Percentiles rank a stretch among this genome's conserved stretches.
Evolutionary conservation across 768 basidiomycete genomes (phyloP).

Genomic region (Crepidotus variabilis): DNA sequence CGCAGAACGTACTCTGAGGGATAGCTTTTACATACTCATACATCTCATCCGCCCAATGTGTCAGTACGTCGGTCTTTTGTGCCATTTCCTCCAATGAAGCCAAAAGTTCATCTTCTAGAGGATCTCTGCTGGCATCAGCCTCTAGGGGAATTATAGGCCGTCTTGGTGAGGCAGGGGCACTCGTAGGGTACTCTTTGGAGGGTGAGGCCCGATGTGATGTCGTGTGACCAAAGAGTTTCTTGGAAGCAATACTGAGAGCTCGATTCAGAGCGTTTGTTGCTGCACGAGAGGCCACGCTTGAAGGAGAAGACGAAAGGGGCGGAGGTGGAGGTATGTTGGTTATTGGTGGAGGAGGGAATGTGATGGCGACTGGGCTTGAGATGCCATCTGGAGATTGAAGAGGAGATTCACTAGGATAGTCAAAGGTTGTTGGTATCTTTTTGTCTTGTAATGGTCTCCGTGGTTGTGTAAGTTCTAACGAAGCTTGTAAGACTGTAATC

Average conservation of each 20-base stretch:
- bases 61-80: slow-evolving; percentile 92
- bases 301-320: slow-evolving; percentile 64
- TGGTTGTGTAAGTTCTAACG: slow-evolving; percentile 62
- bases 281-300: slow-evolving; percentile 53
- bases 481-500: background rate
- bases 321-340: slow-evolving; percentile 50
- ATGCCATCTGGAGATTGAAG: slow-evolving; percentile 9
- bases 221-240: slow-evolving; percentile 70
- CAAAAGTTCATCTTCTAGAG: slow-evolving; percentile 82
- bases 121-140: slow-evolving; percentile 49
- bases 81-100: slow-evolving; percentile 81
- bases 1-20: slow-evolving; percentile 64
- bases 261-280: slow-evolving; percentile 75
- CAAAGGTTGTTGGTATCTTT: slow-evolving; percentile 46
- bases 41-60: slow-evolving; percentile 94
- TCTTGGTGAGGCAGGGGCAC: slow-evolving; percentile 51
- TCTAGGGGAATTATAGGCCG: slow-evolving; percentile 51
- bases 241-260: slow-evolving; percentile 75
- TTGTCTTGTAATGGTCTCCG: slow-evolving; percentile 59
- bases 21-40: slow-evolving; percentile 83
- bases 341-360: slow-evolving; percentile 65
- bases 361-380: slow-evolving; percentile 31
- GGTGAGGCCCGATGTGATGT: slow-evolving; percentile 31
- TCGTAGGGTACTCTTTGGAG: slow-evolving; percentile 27
- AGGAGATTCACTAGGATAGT: slow-evolving; percentile 30